Evolutionary conservation across 441 rosid species (phyloP).

Genomic region (Flueggea neowawraea): DNA sequence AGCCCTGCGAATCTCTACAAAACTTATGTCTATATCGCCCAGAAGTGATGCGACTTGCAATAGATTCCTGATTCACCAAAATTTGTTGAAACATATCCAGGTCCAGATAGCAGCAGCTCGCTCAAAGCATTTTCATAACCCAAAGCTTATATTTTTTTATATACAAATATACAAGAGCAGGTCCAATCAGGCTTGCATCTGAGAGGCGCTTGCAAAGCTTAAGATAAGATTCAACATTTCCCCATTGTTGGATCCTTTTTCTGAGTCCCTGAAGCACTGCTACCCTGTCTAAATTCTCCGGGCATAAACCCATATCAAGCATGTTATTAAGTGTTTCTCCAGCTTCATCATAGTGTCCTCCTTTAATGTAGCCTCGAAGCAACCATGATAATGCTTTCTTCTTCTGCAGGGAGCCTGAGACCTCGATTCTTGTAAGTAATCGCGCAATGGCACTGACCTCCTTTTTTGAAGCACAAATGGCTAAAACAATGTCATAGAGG

Average conservation of each 20-base stretch:
- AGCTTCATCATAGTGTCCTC: conserved; percentile 76
- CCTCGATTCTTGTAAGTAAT: conserved; percentile 55
- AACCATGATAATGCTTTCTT: conserved; percentile 79
- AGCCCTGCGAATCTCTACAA: too few relatives aligned
- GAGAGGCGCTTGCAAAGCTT: conserved; percentile 62
- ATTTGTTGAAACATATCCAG: conserved; percentile 1
- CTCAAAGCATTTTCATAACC: conserved; percentile 63
- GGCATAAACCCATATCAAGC: conserved; percentile 76
- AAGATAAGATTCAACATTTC: conserved; percentile 55
- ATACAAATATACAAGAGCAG: conserved; percentile 71
- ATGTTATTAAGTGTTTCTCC: conserved; percentile 58
- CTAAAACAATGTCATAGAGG: conserved; percentile 77
- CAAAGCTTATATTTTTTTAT: conserved; percentile 70
- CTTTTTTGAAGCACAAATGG: conserved; percentile 82
- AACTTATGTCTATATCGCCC: too few relatives aligned
- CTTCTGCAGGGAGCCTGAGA: conserved; percentile 39
- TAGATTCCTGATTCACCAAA: too few relatives aligned
- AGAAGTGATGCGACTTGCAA: too few relatives aligned
- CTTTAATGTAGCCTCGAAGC: conserved; percentile 83
- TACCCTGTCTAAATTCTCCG: conserved; percentile 75
- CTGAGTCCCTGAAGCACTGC: conserved; percentile 89
- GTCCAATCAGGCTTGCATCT: conserved; percentile 66
- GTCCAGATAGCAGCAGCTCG: not conserved
- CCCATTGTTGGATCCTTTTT: conserved; percentile 57
- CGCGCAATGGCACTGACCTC: conserved; percentile 54